phyloP scores from a whole-genome alignment of 331 rosid genomes.

The Erythrophleum ivorense region DNA sequence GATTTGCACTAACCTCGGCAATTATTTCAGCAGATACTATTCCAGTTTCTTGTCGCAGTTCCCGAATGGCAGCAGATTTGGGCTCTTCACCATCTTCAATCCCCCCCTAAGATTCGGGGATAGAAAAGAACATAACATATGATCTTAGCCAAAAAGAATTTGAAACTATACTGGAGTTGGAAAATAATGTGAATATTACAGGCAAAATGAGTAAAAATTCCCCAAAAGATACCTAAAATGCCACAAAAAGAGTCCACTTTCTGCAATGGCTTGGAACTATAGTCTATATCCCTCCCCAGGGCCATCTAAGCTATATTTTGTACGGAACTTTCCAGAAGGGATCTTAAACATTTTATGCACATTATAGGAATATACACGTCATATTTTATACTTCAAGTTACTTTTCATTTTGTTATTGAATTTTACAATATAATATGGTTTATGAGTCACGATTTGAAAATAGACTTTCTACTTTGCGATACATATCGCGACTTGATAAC shows the following conservation, averaged over 20 bases:
- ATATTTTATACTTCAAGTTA: neutral
- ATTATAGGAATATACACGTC: neutral
- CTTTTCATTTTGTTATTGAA: too few relatives aligned
- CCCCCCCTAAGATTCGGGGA: slow-evolving; percentile 66
- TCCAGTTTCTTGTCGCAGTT: slow-evolving; percentile 92
- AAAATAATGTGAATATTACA: neutral
- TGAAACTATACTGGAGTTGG: neutral
- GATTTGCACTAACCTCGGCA: slow-evolving; percentile 64
- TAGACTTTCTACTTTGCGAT: too few relatives aligned
- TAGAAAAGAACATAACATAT: neutral
- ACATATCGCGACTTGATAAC: too few relatives aligned
- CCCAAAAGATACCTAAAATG: neutral
- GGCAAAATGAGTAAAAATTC: neutral
- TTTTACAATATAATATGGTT: too few relatives aligned
- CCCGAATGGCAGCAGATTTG: slow-evolving; percentile 84
- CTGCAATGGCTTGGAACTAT: neutral
- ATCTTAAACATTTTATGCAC: neutral
- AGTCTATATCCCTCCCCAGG: neutral
- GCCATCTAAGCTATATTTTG: neutral
- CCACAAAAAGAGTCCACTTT: neutral
- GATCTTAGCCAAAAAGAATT: slow-evolving; percentile 34
- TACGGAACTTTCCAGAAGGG: neutral
- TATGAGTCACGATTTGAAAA: too few relatives aligned
- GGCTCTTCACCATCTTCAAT: slow-evolving; percentile 98
- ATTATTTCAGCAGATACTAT: slow-evolving; percentile 80